Conservation (phyloP, 306 rosid genomes). For the Prunus dulcis region DNA sequence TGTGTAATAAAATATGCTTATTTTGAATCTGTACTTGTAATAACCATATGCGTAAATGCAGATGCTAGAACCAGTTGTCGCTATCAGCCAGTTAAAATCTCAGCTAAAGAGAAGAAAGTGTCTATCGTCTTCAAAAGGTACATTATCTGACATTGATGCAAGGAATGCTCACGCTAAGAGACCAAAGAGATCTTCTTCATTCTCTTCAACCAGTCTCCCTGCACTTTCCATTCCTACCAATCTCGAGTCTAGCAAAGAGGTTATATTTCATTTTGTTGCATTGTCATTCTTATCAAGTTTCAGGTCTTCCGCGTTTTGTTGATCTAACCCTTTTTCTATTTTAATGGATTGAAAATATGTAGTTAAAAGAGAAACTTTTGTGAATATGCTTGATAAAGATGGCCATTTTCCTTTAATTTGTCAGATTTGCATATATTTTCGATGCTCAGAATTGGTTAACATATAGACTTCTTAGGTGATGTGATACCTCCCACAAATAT, state of each 20-base stretch:
- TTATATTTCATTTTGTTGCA: neutral
- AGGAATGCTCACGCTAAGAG: conserved; percentile 40
- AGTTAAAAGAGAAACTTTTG: neutral
- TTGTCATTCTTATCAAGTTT: neutral
- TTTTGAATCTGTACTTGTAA: neutral
- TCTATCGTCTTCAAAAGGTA: conserved; percentile 14
- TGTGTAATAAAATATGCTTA: neutral
- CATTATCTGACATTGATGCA: conserved; percentile 26
- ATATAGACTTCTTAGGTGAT: neutral
- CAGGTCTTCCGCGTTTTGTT: neutral
- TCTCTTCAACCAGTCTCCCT: conserved; percentile 31
- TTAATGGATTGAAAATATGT: neutral
- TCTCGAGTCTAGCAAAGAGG: conserved; percentile 33
- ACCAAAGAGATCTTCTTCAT: conserved; percentile 38
- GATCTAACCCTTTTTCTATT: neutral
- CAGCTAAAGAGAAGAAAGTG: conserved; percentile 36
- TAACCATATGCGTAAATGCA: conserved; percentile 31
- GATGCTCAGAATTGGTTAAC: neutral
- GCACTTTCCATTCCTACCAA: conserved; percentile 24
- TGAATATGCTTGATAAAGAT: neutral
- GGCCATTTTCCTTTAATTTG: neutral
- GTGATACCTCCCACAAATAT: neutral
- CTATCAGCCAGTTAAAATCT: conserved; percentile 35
- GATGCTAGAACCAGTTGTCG: conserved; percentile 64
- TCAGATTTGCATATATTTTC: neutral